Percentiles rank a stretch among this genome's conserved stretches.
Conservation (phyloP, 2,329 filamentous ascomycete species). For the Colletotrichum sidae region DNA sequence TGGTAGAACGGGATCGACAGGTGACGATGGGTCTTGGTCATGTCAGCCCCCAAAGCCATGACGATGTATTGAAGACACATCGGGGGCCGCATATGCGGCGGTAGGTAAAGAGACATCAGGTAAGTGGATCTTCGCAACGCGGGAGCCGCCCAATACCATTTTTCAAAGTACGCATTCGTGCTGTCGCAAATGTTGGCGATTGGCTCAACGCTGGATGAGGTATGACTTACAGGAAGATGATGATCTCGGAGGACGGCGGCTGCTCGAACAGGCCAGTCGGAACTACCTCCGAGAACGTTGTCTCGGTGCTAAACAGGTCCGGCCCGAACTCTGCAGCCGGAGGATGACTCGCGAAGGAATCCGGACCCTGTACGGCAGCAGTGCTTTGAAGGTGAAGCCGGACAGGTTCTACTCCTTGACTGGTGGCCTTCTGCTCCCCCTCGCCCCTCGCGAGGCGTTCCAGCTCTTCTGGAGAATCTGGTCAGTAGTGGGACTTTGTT, state of each 20-base stretch:
- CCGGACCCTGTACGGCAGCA: too few species aligned
- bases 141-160: constrained; percentile 36
- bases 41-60: constrained; percentile 38
- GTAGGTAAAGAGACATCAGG: constrained; percentile 30
- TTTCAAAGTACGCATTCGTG: constrained; percentile 39
- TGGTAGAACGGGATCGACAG: constrained; percentile 39
- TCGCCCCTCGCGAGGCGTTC: constrained; percentile 35
- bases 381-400: too few species aligned
- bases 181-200: constrained; percentile 1
- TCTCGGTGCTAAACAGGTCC: not conserved
- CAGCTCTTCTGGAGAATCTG: not conserved
- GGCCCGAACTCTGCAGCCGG: not conserved
- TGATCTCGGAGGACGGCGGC: constrained; percentile 42
- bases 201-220: too few species aligned
- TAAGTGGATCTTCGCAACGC: constrained; percentile 38
- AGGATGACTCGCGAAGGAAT: too few species aligned
- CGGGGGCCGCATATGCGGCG: constrained; percentile 39
- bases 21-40: constrained; percentile 28
- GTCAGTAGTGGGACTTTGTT: too few species aligned
- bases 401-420: too few species aligned
- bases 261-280: constrained; percentile 45
- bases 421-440: constrained; percentile 37
- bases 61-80: constrained; percentile 41
- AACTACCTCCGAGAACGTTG: constrained; percentile 38
- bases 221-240: constrained; percentile 43